Percentiles rank a stretch among this genome's conserved stretches.
These are phyloP conservation scores for Porogramme epimiltina DNA, from an alignment of 1,284 basidiomycete species.

Conservation along the genomic window DNA sequence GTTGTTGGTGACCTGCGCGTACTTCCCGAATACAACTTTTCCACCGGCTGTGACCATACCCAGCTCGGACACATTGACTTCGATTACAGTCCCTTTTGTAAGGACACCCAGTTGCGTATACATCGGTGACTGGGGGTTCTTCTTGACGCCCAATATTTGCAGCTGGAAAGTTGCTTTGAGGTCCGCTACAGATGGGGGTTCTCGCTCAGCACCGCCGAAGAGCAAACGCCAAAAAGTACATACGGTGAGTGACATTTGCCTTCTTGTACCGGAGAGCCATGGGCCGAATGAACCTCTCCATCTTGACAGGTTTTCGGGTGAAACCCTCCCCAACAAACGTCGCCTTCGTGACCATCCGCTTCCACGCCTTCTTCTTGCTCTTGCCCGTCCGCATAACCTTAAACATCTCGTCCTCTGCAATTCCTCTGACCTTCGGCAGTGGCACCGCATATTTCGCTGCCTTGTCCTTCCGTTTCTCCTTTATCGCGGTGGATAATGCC, in stretches of 20 bases:
- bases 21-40: conserved; percentile 91
- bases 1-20: conserved; percentile 96
- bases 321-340: conserved; percentile 99
- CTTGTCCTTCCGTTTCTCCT: conserved; percentile 99
- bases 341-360: conserved; percentile 99
- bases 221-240: conserved; percentile 32
- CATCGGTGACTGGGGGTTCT: conserved; percentile 99
- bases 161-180: conserved; percentile 99
- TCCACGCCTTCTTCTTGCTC: conserved; percentile 97
- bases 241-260: conserved; percentile 98
- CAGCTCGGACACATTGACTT: conserved; percentile 96
- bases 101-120: conserved; percentile 95
- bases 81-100: conserved; percentile 98
- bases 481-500: conserved; percentile 95
- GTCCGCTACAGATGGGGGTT: conserved; percentile 63
- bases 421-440: conserved; percentile 94
- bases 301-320: conserved; percentile 98
- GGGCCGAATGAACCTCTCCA: conserved; percentile 97
- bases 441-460: conserved; percentile 98
- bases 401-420: conserved; percentile 99
- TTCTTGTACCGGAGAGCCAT: conserved; percentile 98
- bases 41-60: conserved; percentile 99
- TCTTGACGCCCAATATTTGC: conserved; percentile 98
- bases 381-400: conserved; percentile 99
- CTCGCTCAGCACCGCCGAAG: conserved; percentile 5